These are phyloP conservation scores for Trichoderma semiorbis DNA, from an alignment of 2,329 filamentous ascomycete genomes.

Conservation along the genomic window DNA sequence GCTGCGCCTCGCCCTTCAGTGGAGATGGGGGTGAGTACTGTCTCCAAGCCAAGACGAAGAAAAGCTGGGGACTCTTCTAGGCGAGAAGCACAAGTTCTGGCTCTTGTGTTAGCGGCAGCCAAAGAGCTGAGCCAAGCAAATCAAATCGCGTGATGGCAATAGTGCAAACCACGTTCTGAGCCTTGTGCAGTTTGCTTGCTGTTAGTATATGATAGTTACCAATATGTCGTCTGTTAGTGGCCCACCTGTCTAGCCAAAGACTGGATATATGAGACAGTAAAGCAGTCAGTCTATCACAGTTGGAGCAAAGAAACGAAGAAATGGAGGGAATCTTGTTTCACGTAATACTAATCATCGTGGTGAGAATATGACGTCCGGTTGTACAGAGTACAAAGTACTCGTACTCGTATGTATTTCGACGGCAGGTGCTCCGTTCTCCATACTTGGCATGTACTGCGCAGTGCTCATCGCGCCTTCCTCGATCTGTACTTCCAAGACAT, in stretches of 20 bases:
- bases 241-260: background rate
- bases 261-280: background rate
- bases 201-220: background rate
- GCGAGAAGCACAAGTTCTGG: background rate
- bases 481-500: background rate
- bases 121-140: background rate
- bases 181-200: background rate
- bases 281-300: background rate
- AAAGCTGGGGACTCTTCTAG: background rate
- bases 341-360: background rate
- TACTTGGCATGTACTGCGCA: background rate
- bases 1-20: slow-evolving; percentile 16
- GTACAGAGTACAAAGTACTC: background rate
- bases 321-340: background rate
- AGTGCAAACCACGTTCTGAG: background rate
- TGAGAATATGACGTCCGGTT: background rate
- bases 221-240: background rate
- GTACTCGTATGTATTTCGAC: background rate
- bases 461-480: background rate
- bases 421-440: too few species aligned
- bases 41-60: background rate
- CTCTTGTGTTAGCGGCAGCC: background rate
- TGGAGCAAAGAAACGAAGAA: background rate
- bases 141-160: background rate
- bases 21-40: background rate